Percentiles rank a stretch among this genome's conserved stretches.
phyloP scores from a whole-genome alignment of 305 asterid species.

The Solanum chacoense region DNA sequence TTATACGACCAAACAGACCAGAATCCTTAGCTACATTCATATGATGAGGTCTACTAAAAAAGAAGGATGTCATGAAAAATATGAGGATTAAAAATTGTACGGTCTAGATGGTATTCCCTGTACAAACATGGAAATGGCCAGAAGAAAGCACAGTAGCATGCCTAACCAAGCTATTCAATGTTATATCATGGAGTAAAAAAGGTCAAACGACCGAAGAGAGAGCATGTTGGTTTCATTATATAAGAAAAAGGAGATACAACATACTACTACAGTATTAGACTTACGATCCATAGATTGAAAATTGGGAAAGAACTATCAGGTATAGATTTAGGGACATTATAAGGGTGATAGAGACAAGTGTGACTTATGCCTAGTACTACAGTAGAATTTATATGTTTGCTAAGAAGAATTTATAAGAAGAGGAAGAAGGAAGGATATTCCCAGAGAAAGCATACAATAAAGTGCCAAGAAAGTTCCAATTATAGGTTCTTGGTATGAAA shows the following conservation, averaged over 20 bases:
- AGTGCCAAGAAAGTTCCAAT: background rate
- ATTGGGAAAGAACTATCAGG: background rate
- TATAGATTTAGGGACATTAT: background rate
- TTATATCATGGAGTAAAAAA: background rate
- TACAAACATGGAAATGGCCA: background rate
- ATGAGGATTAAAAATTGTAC: background rate
- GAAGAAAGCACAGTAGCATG: background rate
- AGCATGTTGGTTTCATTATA: background rate
- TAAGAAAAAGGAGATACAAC: background rate
- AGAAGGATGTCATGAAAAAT: background rate
- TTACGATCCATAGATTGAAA: background rate
- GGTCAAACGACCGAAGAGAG: background rate
- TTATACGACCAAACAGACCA: background rate
- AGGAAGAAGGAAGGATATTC: background rate
- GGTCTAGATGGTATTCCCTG: background rate
- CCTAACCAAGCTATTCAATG: background rate
- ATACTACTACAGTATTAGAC: background rate
- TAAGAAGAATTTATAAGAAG: background rate
- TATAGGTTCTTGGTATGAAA: background rate
- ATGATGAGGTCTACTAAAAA: background rate
- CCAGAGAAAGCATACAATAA: background rate
- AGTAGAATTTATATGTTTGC: background rate
- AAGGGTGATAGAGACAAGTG: background rate
- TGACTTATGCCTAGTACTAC: background rate
- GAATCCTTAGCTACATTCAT: background rate